phyloP scores from a whole-genome alignment of 805 yeast species.

The Candida andamanensis region DNA sequence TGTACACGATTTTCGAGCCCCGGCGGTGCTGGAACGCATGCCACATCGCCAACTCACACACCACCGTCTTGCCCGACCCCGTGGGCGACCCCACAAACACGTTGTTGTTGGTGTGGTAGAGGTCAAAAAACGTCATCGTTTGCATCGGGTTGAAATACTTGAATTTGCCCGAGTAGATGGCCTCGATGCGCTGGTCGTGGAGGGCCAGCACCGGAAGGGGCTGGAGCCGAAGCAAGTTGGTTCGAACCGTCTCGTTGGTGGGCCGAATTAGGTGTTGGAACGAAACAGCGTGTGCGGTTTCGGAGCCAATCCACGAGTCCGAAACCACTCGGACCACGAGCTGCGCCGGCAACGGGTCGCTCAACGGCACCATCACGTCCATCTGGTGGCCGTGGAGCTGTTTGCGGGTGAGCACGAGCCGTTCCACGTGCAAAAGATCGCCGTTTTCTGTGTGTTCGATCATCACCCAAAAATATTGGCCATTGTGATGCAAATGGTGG shows the following conservation, averaged over 20 bases:
- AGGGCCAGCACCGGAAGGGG: slow-evolving; percentile 85
- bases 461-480: slow-evolving; percentile 86
- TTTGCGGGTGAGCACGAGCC: slow-evolving; percentile 59
- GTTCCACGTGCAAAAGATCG: slow-evolving; percentile 75
- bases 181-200: slow-evolving; percentile 61
- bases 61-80: slow-evolving; percentile 97
- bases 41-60: slow-evolving; percentile 96
- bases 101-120: slow-evolving; percentile 73
- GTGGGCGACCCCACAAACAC: slow-evolving; percentile 97
- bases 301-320: slow-evolving; percentile 88
- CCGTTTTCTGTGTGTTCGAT: slow-evolving; percentile 82
- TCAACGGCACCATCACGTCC: slow-evolving; percentile 88
- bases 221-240: slow-evolving; percentile 71
- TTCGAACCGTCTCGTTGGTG: slow-evolving; percentile 77
- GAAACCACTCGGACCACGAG: slow-evolving; percentile 73
- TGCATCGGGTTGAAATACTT: slow-evolving; percentile 97
- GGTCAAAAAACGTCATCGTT: slow-evolving; percentile 89
- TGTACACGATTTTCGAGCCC: slow-evolving; percentile 72
- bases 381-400: slow-evolving; percentile 59
- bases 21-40: slow-evolving; percentile 86
- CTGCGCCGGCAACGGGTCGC: slow-evolving; percentile 89
- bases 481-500: slow-evolving; percentile 69
- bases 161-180: slow-evolving; percentile 63
- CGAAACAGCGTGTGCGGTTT: slow-evolving; percentile 68
- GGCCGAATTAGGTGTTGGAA: slow-evolving; percentile 90